Percentiles rank a stretch among this genome's conserved stretches.
These are phyloP conservation scores for Verticillium dahliae DNA, from an alignment of 2,329 filamentous ascomycete genomes.

Conservation along the genomic window DNA sequence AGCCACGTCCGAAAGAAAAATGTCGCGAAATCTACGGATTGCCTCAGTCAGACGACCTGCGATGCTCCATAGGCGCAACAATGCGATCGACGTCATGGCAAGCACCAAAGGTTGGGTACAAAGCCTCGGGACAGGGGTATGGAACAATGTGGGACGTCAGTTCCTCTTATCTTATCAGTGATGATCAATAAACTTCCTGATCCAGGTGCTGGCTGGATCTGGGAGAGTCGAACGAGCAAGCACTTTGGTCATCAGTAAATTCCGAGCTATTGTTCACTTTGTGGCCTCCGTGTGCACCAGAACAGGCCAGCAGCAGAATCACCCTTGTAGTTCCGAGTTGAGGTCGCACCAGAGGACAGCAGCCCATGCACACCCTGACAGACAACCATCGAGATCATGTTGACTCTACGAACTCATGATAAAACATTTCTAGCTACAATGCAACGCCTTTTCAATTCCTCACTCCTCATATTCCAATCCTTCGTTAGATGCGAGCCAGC, in stretches of 20 bases:
- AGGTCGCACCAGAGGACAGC: too few relatives aligned
- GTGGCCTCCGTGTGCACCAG: too few relatives aligned
- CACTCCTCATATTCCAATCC: not conserved
- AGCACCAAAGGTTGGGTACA: not conserved
- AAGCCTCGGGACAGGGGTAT: not conserved
- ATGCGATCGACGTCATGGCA: not conserved
- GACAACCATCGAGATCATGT: not conserved
- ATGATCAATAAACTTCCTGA: too few relatives aligned
- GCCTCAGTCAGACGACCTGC: not conserved
- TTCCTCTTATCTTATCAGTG: too few relatives aligned
- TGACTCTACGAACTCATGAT: not conserved
- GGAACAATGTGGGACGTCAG: too few relatives aligned
- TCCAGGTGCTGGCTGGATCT: too few relatives aligned
- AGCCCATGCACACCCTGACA: not conserved
- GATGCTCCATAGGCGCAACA: not conserved
- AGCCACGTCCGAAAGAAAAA: too few relatives aligned
- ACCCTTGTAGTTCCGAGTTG: not conserved
- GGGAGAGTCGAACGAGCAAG: too few relatives aligned
- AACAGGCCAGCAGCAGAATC: not conserved
- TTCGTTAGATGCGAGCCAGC: slow-evolving; percentile 48
- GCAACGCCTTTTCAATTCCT: slow-evolving; percentile 2
- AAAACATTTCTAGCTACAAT: not conserved
- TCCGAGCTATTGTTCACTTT: too few relatives aligned
- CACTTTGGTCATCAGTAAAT: not conserved
- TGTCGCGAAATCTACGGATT: not conserved